phyloP scores from a whole-genome alignment of 2,329 filamentous ascomycete species.

The Colletotrichum sp. region DNA sequence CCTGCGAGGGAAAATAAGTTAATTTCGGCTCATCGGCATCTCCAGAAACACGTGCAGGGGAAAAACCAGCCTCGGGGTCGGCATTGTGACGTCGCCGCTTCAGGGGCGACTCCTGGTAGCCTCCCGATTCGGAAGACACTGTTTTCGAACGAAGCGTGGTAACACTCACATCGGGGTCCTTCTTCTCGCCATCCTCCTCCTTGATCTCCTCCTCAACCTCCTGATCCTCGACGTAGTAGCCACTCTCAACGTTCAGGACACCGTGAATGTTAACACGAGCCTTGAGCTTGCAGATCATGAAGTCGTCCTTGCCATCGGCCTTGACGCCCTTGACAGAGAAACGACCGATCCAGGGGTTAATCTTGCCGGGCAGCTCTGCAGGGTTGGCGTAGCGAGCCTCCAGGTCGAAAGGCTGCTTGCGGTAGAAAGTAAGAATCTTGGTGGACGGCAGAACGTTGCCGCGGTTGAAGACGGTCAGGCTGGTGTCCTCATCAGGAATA shows the following conservation, averaged over 20 bases:
- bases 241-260: conserved; percentile 93
- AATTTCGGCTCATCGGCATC: conserved; percentile 25
- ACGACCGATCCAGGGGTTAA: conserved; percentile 92
- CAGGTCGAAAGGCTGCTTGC: conserved; percentile 95
- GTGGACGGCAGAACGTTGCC: conserved; percentile 97
- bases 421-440: conserved; percentile 99
- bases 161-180: conserved; percentile 76
- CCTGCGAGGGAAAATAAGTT: conserved; percentile 50
- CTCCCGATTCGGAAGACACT: background rate
- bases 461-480: conserved; percentile 95
- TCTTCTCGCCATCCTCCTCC: conserved; percentile 62
- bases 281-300: conserved; percentile 99
- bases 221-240: conserved; percentile 97
- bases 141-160: conserved; percentile 7
- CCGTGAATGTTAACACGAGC: conserved; percentile 96
- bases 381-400: conserved; percentile 93
- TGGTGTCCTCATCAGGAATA: conserved; percentile 98
- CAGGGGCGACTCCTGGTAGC: background rate
- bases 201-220: conserved; percentile 94
- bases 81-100: conserved; percentile 5
- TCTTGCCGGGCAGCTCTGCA: conserved; percentile 85
- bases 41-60: background rate
- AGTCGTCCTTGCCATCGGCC: conserved; percentile 90
- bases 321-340: conserved; percentile 99
- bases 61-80: background rate